Base-by-base conservation (phyloP, 768 basidiomycete species). In the Mycena polygramma region DNA sequence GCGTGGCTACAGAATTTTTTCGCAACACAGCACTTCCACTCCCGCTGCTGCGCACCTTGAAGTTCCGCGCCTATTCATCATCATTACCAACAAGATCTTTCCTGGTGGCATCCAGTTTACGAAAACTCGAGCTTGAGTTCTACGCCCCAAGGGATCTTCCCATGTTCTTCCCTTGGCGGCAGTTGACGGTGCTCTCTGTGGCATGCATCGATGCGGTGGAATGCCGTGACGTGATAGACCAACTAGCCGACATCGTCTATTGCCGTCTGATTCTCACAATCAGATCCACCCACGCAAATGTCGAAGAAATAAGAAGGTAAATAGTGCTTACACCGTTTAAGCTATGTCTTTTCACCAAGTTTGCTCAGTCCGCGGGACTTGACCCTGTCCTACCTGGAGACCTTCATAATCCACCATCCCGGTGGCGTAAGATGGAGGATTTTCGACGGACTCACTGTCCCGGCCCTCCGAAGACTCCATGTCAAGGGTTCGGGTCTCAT, bases 41-140 rank as follows among this genome's bases (percentile, higher is more conserved):
- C 0, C 41, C 66, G 2, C 36, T 51, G 26, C 66, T 51, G 43
- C 59, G 53, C 24, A 68, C 58, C 52, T 46, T 36, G 48, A 53
- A 13, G 24, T 15, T 41, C 2, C 41, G 41, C 1, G 15, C 11
- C 10, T 2, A 5, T 11, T 11, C 41, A 41, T 7, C 48, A n/a
- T n/a, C n/a, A 24, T 22, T 14, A n/a, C 9, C n/a, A 9, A 24
- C 11, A 20, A 1, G 4, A 35, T 19, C 17, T 11, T 36, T 55
- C 54, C 36, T 15, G 20, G 8, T 9, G 10, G 36, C 54, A 37
- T 17, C 54, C 17, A 35, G 20, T 14, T n/a, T 55, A 36, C 36
- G 36, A 2, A 36, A 55, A 10, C 11, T 55, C 54, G 2, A 7
- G 19, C 7, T 55, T 19, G 19, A 7, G 37, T 20, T 37, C 14